Conservation (phyloP, 2,329 filamentous ascomycete species). For the Fusarium graminum region DNA sequence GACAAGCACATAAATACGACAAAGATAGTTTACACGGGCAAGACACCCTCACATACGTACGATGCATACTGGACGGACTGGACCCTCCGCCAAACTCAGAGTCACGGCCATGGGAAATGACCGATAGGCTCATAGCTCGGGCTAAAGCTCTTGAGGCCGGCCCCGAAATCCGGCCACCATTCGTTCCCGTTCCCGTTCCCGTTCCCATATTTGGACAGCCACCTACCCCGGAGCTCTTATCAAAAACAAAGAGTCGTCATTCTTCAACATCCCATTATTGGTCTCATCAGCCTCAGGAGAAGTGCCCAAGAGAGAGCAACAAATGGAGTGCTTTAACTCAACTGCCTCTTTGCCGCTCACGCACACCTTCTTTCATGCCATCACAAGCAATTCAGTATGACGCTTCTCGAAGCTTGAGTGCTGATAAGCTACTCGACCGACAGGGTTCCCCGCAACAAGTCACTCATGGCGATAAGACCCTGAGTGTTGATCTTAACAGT, state of each 20-base stretch:
- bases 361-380: constrained; percentile 6
- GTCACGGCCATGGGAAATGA: constrained; percentile 51
- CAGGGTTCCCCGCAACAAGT: constrained; percentile 28
- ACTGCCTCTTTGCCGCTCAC: constrained; percentile 14
- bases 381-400: constrained; percentile 8
- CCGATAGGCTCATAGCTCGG: constrained; percentile 53
- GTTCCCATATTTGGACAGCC: too few relatives aligned
- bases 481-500: constrained; percentile 26
- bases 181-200: not conserved
- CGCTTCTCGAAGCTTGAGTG: not conserved
- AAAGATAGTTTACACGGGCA: constrained; percentile 49
- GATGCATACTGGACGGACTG: constrained; percentile 40
- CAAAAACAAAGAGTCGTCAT: constrained; percentile 24
- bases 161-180: constrained; percentile 33
- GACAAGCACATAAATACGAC: constrained; percentile 23
- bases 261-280: constrained; percentile 50
- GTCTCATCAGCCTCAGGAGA: constrained; percentile 40
- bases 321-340: constrained; percentile 28
- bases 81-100: constrained; percentile 7
- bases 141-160: constrained; percentile 50
- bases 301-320: constrained; percentile 27
- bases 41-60: constrained; percentile 54
- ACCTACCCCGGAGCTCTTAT: constrained; percentile 7
- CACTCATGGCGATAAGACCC: constrained; percentile 6
- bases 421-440: constrained; percentile 1